phyloP scores from a whole-genome alignment of 2,329 filamentous ascomycete species.

The Exophiala calicioides region DNA sequence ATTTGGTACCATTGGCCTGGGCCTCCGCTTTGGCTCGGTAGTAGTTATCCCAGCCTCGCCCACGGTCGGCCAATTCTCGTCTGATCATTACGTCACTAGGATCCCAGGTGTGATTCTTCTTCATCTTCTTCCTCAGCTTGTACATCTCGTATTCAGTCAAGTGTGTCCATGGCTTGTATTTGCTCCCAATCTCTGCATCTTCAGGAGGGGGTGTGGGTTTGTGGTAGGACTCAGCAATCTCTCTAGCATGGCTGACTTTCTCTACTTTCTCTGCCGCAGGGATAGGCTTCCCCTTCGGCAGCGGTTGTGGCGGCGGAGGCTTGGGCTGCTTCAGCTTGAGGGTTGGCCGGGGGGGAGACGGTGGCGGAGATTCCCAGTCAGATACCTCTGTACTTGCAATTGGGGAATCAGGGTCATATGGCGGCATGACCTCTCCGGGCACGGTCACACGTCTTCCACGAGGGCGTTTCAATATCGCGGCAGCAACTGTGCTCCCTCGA shows the following conservation, averaged over 20 bases:
- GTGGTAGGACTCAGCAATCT: constrained; percentile 25
- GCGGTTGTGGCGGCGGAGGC: constrained; percentile 33
- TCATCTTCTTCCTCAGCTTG: constrained; percentile 66
- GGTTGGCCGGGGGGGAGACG: constrained; percentile 30
- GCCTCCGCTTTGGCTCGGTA: constrained; percentile 53
- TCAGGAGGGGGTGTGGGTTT: constrained; percentile 54
- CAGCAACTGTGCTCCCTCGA: constrained; percentile 25
- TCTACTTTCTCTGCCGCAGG: constrained; percentile 21
- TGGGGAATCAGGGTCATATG: constrained; percentile 46
- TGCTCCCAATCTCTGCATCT: constrained; percentile 61
- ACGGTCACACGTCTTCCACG: constrained; percentile 40
- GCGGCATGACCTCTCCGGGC: constrained; percentile 39
- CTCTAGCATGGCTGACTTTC: constrained; percentile 20
- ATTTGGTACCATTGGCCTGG: constrained; percentile 53
- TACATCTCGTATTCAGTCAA: constrained; percentile 69
- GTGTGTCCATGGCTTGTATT: constrained; percentile 63
- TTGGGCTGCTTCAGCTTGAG: constrained; percentile 47
- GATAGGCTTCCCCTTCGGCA: constrained; percentile 10
- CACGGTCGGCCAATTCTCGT: constrained; percentile 61
- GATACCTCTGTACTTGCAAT: constrained; percentile 51
- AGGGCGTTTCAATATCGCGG: constrained; percentile 36
- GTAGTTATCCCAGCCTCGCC: constrained; percentile 56
- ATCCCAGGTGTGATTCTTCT: constrained; percentile 70
- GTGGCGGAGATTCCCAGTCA: constrained; percentile 42
- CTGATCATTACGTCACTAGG: constrained; percentile 68